These are phyloP conservation scores for Botrytis porri DNA, from an alignment of 2,329 filamentous ascomycete species.

Conservation along the genomic window DNA sequence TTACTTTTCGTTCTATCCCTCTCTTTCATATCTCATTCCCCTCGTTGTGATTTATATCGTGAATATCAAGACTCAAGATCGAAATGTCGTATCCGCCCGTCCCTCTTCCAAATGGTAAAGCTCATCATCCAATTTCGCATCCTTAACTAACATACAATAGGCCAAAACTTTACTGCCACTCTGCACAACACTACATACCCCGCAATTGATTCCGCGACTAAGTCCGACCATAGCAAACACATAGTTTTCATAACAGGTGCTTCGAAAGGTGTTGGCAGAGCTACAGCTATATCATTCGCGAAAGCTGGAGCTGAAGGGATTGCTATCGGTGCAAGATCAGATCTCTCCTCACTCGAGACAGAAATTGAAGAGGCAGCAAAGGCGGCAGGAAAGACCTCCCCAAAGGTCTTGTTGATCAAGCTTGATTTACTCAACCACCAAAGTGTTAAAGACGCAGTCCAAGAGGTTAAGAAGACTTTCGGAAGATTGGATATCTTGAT, in stretches of 20 bases:
- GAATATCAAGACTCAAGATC: background rate
- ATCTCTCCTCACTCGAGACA: constrained; percentile 21
- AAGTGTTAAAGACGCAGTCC: constrained; percentile 21
- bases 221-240: constrained; percentile 25
- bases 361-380: constrained; percentile 28
- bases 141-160: background rate
- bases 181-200: constrained; percentile 51
- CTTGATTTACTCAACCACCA: constrained; percentile 26
- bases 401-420: constrained; percentile 25
- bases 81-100: constrained; percentile 15
- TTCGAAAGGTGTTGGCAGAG: constrained; percentile 30
- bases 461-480: constrained; percentile 25
- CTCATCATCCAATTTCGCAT: background rate
- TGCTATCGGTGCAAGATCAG: constrained; percentile 27
- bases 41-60: background rate
- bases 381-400: constrained; percentile 24
- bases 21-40: background rate
- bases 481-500: constrained; percentile 31
- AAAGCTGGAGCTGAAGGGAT: constrained; percentile 30
- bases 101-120: constrained; percentile 15
- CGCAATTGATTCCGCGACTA: constrained; percentile 45
- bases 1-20: background rate
- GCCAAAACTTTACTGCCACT: constrained; percentile 20
- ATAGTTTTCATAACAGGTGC: constrained; percentile 31
- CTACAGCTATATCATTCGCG: constrained; percentile 29